Conservation (phyloP, 805 yeast genomes). For the Ogataea trehaloabstinens region DNA sequence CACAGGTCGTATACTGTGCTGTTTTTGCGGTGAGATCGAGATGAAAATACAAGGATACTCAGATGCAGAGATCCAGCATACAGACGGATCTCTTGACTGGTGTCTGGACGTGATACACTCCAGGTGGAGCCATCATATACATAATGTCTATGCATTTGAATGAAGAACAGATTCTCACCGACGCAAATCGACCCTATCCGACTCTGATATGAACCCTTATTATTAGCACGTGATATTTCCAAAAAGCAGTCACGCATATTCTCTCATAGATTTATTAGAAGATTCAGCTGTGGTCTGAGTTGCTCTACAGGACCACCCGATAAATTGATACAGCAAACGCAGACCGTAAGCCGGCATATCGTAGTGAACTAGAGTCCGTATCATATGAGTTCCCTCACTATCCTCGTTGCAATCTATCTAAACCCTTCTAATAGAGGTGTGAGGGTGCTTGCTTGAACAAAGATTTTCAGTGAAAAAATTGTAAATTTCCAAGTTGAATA, state of each 20-base stretch:
- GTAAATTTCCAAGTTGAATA: neutral
- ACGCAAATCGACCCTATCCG: neutral
- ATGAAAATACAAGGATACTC: neutral
- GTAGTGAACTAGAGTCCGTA: too few species aligned
- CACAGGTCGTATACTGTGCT: constrained; percentile 36
- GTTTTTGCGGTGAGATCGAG: constrained; percentile 27
- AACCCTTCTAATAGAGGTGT: neutral
- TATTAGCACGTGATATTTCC: too few species aligned
- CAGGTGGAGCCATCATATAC: constrained; percentile 26
- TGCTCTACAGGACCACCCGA: too few species aligned
- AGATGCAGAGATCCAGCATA: neutral
- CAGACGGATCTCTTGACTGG: constrained; percentile 4
- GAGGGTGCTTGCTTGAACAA: neutral
- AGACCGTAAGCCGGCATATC: too few species aligned
- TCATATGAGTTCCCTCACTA: too few species aligned
- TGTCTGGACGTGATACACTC: constrained; percentile 13
- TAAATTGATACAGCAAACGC: too few species aligned
- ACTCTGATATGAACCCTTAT: too few species aligned
- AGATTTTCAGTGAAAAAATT: constrained; percentile 4
- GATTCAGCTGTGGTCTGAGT: too few species aligned
- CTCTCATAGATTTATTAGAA: too few species aligned
- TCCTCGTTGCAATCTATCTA: neutral
- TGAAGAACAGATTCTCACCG: constrained; percentile 9
- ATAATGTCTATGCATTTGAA: constrained; percentile 36
- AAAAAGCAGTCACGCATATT: too few species aligned